Evolutionary conservation across 1,139 yeast genomes (phyloP).

Genomic region (Zygosaccharomyces sapae): DNA sequence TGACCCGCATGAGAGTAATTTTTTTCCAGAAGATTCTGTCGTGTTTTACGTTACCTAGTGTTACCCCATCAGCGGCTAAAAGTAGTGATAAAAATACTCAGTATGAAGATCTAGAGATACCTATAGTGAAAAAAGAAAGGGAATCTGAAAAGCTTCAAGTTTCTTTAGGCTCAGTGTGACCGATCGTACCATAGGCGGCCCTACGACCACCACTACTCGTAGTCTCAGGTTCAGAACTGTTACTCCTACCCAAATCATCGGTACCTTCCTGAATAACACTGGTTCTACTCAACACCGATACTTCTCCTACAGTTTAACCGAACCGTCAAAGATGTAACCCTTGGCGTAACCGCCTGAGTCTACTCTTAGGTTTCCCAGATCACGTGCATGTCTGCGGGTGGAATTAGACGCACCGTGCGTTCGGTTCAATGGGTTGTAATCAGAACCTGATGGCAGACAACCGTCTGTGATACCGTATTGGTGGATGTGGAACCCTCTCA

Average conservation of each 20-base stretch:
- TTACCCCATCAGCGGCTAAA: neutral
- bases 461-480: slow-evolving; percentile 98
- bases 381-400: slow-evolving; percentile 91
- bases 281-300: slow-evolving; percentile 90
- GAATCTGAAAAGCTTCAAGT: too few species aligned
- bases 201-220: slow-evolving; percentile 99
- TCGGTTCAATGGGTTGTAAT: slow-evolving; percentile 89
- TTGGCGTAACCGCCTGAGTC: slow-evolving; percentile 67
- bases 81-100: neutral
- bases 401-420: slow-evolving; percentile 94
- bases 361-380: slow-evolving; percentile 80
- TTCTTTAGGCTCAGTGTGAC: slow-evolving; percentile 34
- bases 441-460: slow-evolving; percentile 98
- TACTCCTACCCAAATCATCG: neutral
- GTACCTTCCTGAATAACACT: slow-evolving; percentile 47
- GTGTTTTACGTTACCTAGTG: neutral
- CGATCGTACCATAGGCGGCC: slow-evolving; percentile 99
- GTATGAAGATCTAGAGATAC: too few species aligned
- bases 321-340: slow-evolving; percentile 75
- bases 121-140: too few species aligned
- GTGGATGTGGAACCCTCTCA: slow-evolving; percentile 97
- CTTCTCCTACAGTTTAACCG: slow-evolving; percentile 79
- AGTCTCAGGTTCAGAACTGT: slow-evolving; percentile 59
- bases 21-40: slow-evolving; percentile 18
- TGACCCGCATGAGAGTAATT: neutral